Percentiles rank a stretch among this genome's conserved stretches.
These are phyloP conservation scores for Fraxinus sp. DNA, from an alignment of 305 asterid genomes.

Conservation along the genomic window DNA sequence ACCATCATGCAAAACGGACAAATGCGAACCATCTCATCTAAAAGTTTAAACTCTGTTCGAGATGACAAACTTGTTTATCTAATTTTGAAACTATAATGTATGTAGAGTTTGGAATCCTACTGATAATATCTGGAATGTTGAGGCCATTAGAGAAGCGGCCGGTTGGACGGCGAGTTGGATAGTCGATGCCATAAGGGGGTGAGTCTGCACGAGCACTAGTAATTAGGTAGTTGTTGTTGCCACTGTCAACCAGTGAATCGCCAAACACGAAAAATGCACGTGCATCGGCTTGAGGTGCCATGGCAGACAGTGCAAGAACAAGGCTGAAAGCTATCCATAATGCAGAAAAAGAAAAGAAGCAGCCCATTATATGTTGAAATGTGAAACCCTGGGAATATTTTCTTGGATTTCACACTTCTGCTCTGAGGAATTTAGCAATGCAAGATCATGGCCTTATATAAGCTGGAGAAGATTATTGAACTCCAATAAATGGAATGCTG, in stretches of 20 bases:
- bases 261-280: conserved; percentile 75
- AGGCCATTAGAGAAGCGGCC: conserved; percentile 82
- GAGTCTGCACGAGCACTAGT: conserved; percentile 64
- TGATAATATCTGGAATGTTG: conserved; percentile 65
- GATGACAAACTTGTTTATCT: background rate
- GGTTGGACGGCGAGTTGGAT: conserved; percentile 57
- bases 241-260: conserved; percentile 69
- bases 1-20: background rate
- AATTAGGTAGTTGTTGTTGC: conserved; percentile 58
- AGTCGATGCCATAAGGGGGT: conserved; percentile 72
- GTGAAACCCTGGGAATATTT: background rate
- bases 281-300: conserved; percentile 30
- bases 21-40: background rate
- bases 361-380: conserved; percentile 30
- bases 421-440: background rate
- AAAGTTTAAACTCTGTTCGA: background rate
- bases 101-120: conserved; percentile 27
- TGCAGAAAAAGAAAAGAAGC: conserved; percentile 21
- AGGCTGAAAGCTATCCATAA: conserved; percentile 33
- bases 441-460: conserved; percentile 16
- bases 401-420: conserved; percentile 3
- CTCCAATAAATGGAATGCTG: conserved; percentile 1
- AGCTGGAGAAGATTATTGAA: background rate
- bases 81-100: background rate
- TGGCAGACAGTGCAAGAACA: conserved; percentile 28